Base-by-base conservation (phyloP, 2,329 filamentous ascomycete genomes). In the Verticillium tricorpus region DNA sequence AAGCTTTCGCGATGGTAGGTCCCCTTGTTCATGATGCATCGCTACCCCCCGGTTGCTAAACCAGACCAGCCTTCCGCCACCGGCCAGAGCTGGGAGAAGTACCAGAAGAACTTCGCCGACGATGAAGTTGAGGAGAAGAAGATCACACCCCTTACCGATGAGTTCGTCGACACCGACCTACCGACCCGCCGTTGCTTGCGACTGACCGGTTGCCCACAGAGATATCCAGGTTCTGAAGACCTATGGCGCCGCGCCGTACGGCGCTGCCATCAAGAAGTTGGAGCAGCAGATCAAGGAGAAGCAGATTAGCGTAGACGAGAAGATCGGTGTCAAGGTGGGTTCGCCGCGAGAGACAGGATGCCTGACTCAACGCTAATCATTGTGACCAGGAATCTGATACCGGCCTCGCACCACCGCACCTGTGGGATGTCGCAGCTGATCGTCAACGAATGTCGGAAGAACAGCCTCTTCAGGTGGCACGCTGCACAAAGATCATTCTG, bases 261-360 rank as follows among this genome's bases (percentile, higher is more conserved):
- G 92, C 68, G 89, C 92, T 57, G 90, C 92, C 64, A 82, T 99
- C 73, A 97, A 97, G 86, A 96, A 95, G 81, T 90, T 99, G 66
- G 95, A 99, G 80, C 96, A 98, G 78, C 91, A 97, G 80, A 98
- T 99, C 84, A 99, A 98, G 78, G 95, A 99, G 77, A 96, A 96
- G 78, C 95, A 99, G 79, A 90, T 92, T 72, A 97, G 93, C 65
- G 94, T 99, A 65, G 96, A 99, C 70, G 95, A 99, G 81, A 99
- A 99, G 86, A 98, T 99, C 70, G 95, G 89, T 61, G 88, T 92
- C 70, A 92, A 92, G 82, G 86, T 89, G 81, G 56, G 60, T 50
- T 22, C 28, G 12, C 12, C 19, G 45, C 22, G n/a, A 22, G 4
- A 9, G 6, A 52, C 60, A 63, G 57, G 58, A 8, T 50, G n/a